Evolutionary conservation across 768 basidiomycete species (phyloP).

Genomic region (Termitomyces eurrhizus): DNA sequence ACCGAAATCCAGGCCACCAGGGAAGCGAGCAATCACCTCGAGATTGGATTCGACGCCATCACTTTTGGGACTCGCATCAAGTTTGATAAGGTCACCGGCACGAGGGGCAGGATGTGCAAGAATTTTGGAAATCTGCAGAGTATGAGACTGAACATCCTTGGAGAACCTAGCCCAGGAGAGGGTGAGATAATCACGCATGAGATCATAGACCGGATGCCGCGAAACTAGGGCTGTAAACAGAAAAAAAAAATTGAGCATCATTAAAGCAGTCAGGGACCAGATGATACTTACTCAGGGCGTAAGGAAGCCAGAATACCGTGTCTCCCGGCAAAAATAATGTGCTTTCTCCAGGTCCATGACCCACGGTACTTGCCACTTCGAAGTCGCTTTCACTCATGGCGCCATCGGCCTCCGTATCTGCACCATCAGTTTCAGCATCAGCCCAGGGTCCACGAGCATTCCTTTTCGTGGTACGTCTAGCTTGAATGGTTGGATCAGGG

Average conservation of each 20-base stretch:
- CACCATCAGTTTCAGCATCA: slow-evolving; percentile 68
- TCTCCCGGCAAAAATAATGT: slow-evolving; percentile 86
- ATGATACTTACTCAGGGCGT: slow-evolving; percentile 70
- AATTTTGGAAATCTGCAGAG: slow-evolving; percentile 85
- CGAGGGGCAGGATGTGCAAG: slow-evolving; percentile 85
- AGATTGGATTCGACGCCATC: slow-evolving; percentile 52
- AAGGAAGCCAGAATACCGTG: slow-evolving; percentile 94
- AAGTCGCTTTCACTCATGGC: slow-evolving; percentile 85
- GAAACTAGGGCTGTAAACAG: slow-evolving; percentile 71
- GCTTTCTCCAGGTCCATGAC: slow-evolving; percentile 83
- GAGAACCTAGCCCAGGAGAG: slow-evolving; percentile 93
- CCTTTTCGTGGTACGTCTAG: slow-evolving; percentile 52
- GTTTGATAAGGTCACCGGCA: slow-evolving; percentile 79
- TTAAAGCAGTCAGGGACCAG: slow-evolving; percentile 9
- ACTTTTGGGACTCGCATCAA: slow-evolving; percentile 73
- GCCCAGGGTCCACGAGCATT: slow-evolving; percentile 68
- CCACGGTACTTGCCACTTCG: slow-evolving; percentile 75
- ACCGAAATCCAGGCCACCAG: slow-evolving; percentile 92
- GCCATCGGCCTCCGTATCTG: slow-evolving; percentile 70
- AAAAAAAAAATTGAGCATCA: not conserved
- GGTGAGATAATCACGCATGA: slow-evolving; percentile 95
- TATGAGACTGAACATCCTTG: slow-evolving; percentile 91
- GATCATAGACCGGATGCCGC: slow-evolving; percentile 89
- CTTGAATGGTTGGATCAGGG: slow-evolving; percentile 54
- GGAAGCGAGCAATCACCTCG: slow-evolving; percentile 87